Percentiles rank a stretch among this genome's conserved stretches.
phyloP scores from a whole-genome alignment of 768 basidiomycete genomes.

The Termitomyces sp. region DNA sequence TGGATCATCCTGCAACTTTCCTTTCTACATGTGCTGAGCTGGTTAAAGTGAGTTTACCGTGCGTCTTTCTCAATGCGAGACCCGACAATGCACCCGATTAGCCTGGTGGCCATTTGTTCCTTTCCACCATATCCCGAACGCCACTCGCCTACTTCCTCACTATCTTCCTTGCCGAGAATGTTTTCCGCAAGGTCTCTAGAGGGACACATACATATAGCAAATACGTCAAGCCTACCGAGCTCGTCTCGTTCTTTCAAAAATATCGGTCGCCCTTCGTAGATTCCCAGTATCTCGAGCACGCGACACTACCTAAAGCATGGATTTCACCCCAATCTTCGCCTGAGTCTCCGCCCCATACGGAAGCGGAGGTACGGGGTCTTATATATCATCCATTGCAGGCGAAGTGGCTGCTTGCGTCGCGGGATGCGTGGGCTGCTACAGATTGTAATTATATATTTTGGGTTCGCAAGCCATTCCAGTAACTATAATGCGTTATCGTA shows the following conservation, averaged over 20 bases:
- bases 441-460: slow-evolving; percentile 84
- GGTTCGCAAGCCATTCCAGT: slow-evolving; percentile 63
- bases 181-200: slow-evolving; percentile 73
- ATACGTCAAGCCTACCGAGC: slow-evolving; percentile 84
- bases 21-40: slow-evolving; percentile 78
- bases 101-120: slow-evolving; percentile 95
- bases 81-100: slow-evolving; percentile 26
- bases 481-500: neutral
- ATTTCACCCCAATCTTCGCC: slow-evolving; percentile 48
- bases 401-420: slow-evolving; percentile 67
- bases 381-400: slow-evolving; percentile 72
- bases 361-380: slow-evolving; percentile 81
- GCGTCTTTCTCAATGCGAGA: neutral
- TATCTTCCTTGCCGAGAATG: slow-evolving; percentile 72
- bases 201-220: slow-evolving; percentile 94
- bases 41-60: slow-evolving; percentile 64
- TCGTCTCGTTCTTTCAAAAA: slow-evolving; percentile 76
- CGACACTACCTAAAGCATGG: slow-evolving; percentile 45
- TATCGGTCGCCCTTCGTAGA: slow-evolving; percentile 36
- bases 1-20: slow-evolving; percentile 87
- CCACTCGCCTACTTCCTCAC: slow-evolving; percentile 50
- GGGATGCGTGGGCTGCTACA: slow-evolving; percentile 51
- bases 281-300: slow-evolving; percentile 10
- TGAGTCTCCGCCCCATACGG: slow-evolving; percentile 53
- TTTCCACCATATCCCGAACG: slow-evolving; percentile 90